Base-by-base conservation (phyloP, 345 rosid genomes). In the Euphorbia lathyris region DNA sequence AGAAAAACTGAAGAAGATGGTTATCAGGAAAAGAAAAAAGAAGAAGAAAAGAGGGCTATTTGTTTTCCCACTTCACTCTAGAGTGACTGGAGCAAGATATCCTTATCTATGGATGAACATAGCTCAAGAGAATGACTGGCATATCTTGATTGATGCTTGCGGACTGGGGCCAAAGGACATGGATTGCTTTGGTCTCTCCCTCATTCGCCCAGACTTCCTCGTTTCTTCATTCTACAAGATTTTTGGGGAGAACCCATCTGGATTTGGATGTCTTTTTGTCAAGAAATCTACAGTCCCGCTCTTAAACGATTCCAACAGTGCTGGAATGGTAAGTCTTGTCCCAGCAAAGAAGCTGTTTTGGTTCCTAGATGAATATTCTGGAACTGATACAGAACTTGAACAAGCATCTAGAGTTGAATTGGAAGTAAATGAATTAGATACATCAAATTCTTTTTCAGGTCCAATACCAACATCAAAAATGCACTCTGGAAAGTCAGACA, bases 41-140 rank as follows among this genome's bases (percentile, higher is more conserved):
- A 89, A 81, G 69, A 87, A 65, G 72, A 87, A 84, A 68, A 81
- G 81, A 59, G 98, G 98, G 30, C 80, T 94, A 48, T 94, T 91
- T 63, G 98, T 90, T 29, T 91, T 91, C 58, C 98, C 98, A 0
- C 82, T 87, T 68, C 96, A 94, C 85, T 94, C 98, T 56, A 83
- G 95, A 78, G 81, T 88, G 58, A 88, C 91, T 0, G 98, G 98
- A 64, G 87, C 94, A 27, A 73, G 93, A 73, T 91, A 94, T 84
- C 98, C 96, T 16, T 94, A 89, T 72, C 79, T 87, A 4, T 94
- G 98, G 98, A 85, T 94, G 95, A 87, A 75, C 55, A 82, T 82
- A 52, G 96, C 98, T 5, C 91, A 87, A 79, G 97, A 91, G 80
- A 94, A 91, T 56, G 93, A 85, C 3, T 94, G 98, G 98, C 97